Evolutionary conservation across 139 green algal species (phyloP).

Genomic region (Chlamydomonas sphaeroides): DNA sequence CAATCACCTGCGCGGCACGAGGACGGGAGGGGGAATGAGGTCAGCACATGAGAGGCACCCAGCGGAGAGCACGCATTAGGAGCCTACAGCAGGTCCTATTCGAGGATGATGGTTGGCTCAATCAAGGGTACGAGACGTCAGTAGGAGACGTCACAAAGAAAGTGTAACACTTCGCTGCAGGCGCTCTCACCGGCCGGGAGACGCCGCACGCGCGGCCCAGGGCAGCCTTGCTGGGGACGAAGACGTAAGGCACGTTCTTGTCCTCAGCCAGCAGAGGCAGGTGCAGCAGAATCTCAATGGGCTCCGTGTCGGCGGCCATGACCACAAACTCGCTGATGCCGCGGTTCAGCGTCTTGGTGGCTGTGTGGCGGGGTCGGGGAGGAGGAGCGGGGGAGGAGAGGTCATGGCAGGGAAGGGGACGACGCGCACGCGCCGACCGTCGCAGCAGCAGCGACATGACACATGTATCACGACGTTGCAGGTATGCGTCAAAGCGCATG

Average conservation of each 20-base stretch:
- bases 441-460: too few species aligned
- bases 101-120: too few species aligned
- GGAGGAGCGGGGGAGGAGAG: not conserved
- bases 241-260: slow-evolving; percentile 99
- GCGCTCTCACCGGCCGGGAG: slow-evolving; percentile 75
- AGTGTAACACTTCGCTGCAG: too few species aligned
- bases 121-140: too few species aligned
- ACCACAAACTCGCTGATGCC: slow-evolving; percentile 98
- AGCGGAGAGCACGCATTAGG: too few species aligned
- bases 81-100: too few species aligned
- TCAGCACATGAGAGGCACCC: not conserved
- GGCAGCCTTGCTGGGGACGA: slow-evolving; percentile 97
- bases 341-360: slow-evolving; percentile 94
- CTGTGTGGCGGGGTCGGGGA: slow-evolving; percentile 61
- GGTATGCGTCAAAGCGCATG: too few species aligned
- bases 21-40: not conserved
- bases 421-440: too few species aligned
- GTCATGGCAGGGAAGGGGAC: too few species aligned
- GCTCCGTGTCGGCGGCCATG: slow-evolving; percentile 98
- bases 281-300: slow-evolving; percentile 99
- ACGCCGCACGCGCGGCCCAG: slow-evolving; percentile 98
- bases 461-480: too few species aligned
- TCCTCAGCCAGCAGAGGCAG: slow-evolving; percentile 98
- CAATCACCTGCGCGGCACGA: slow-evolving; percentile 75
- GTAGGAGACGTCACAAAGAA: too few species aligned